Percentiles rank a stretch among this genome's conserved stretches.
phyloP scores from a whole-genome alignment of 352 stramenopile genomes.

The Thalassiosira hispida region DNA sequence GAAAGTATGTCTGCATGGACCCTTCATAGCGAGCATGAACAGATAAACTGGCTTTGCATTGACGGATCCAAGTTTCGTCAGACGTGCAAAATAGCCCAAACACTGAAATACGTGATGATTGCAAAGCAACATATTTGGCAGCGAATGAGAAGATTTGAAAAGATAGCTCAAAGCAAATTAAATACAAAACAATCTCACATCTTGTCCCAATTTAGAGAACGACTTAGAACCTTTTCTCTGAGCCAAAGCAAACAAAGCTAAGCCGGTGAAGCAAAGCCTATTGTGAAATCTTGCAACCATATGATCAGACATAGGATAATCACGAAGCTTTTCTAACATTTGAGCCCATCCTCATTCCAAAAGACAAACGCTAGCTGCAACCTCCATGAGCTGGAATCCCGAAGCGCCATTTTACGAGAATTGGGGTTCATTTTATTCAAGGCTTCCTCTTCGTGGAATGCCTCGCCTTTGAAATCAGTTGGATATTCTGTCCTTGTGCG shows the following conservation, averaged over 20 bases:
- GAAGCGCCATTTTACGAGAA: neutral
- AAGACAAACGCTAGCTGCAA: slow-evolving; percentile 9
- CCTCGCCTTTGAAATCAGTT: neutral
- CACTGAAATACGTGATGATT: slow-evolving; percentile 1
- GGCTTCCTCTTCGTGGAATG: neutral
- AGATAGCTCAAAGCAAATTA: too few species aligned
- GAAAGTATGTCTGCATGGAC: slow-evolving; percentile 26
- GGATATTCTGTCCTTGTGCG: neutral
- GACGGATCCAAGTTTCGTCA: slow-evolving; percentile 41
- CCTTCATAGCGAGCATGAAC: slow-evolving; percentile 45
- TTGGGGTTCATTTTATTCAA: neutral
- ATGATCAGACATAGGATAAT: slow-evolving; percentile 27
- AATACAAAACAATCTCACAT: slow-evolving; percentile 2
- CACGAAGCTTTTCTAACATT: slow-evolving; percentile 34
- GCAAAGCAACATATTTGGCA: neutral
- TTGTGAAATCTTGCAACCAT: slow-evolving; percentile 17
- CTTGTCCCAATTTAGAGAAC: neutral
- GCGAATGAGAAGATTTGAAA: neutral
- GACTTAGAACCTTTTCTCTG: slow-evolving; percentile 1
- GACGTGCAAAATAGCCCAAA: slow-evolving; percentile 24
- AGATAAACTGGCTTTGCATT: slow-evolving; percentile 42
- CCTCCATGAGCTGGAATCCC: neutral
- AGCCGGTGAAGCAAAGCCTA: slow-evolving; percentile 24
- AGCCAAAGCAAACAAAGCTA: slow-evolving; percentile 27
- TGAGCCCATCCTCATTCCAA: neutral